Percentiles rank a stretch among this genome's conserved stretches.
Evolutionary conservation across 371 early-diverging fungal genomes (phyloP).

Genomic region (Mortierella sp.): DNA sequence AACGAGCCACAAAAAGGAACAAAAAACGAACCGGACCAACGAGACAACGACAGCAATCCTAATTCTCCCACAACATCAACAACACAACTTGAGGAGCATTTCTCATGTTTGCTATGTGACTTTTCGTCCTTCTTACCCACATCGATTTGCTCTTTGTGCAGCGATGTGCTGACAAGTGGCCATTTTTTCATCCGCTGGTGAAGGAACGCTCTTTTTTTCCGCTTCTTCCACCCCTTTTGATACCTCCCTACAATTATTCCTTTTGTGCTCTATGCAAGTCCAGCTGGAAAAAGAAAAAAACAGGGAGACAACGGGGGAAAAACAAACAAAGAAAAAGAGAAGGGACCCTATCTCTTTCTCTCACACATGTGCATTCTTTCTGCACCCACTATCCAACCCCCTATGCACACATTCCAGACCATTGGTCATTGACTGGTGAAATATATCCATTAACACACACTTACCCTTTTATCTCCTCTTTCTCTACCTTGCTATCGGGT

Average conservation of each 20-base stretch:
- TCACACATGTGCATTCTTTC: neutral
- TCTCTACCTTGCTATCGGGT: neutral
- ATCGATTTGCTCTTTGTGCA: neutral
- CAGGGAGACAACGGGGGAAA: neutral
- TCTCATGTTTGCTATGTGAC: neutral
- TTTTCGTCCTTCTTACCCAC: neutral
- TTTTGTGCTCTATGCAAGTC: neutral
- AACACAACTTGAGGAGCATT: neutral
- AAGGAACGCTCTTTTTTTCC: neutral
- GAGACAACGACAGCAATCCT: neutral
- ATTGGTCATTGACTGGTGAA: neutral
- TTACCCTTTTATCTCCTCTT: neutral
- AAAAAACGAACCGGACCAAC: constrained; percentile 2
- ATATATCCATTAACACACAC: neutral
- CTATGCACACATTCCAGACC: neutral
- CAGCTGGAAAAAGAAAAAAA: neutral
- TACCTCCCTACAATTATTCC: neutral
- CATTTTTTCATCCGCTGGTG: constrained; percentile 10
- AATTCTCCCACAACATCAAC: neutral
- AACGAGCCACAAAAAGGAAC: neutral
- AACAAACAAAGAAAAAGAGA: neutral
- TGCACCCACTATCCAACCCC: neutral
- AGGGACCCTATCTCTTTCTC: neutral
- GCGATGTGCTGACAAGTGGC: neutral
- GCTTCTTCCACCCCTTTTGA: neutral